Conservation (phyloP, 1,284 basidiomycete species). For the Apiotrichum montevideense region DNA sequence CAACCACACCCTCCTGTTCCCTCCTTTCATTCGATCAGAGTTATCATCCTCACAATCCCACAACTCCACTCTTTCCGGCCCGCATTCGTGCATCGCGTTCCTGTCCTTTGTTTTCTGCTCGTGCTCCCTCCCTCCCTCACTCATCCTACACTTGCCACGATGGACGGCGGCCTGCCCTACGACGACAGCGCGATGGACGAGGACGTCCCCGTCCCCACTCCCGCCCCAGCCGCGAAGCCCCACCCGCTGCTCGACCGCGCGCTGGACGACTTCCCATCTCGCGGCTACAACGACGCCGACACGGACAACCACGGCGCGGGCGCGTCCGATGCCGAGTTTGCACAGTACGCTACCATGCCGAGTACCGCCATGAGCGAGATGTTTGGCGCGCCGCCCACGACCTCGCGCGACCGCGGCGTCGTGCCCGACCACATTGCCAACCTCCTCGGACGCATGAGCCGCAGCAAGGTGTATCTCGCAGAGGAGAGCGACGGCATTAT, state of each 20-base stretch:
- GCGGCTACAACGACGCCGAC: too few species aligned
- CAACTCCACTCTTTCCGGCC: too few species aligned
- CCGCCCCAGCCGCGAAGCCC: too few species aligned
- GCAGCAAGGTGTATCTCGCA: constrained; percentile 40
- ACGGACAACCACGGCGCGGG: too few species aligned
- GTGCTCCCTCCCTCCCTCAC: too few species aligned
- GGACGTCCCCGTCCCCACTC: background rate
- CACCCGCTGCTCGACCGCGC: constrained; percentile 28
- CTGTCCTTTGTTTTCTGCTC: background rate
- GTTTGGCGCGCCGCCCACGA: background rate
- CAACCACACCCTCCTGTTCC: too few species aligned
- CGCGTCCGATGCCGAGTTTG: background rate
- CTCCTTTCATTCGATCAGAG: too few species aligned
- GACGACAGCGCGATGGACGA: constrained; percentile 6
- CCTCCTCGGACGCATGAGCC: constrained; percentile 41
- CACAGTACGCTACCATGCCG: background rate
- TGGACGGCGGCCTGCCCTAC: constrained; percentile 27
- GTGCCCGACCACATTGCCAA: constrained; percentile 35
- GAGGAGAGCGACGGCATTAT: constrained; percentile 39
- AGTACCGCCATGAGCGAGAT: background rate
- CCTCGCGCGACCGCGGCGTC: constrained; percentile 4
- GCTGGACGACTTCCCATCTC: constrained; percentile 26
- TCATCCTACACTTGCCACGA: background rate
- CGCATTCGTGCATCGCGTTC: background rate
- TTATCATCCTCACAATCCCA: too few species aligned